Evolutionary conservation across 2,329 filamentous ascomycete genomes (phyloP).

Genomic region (Sarocladium brachiariae): DNA sequence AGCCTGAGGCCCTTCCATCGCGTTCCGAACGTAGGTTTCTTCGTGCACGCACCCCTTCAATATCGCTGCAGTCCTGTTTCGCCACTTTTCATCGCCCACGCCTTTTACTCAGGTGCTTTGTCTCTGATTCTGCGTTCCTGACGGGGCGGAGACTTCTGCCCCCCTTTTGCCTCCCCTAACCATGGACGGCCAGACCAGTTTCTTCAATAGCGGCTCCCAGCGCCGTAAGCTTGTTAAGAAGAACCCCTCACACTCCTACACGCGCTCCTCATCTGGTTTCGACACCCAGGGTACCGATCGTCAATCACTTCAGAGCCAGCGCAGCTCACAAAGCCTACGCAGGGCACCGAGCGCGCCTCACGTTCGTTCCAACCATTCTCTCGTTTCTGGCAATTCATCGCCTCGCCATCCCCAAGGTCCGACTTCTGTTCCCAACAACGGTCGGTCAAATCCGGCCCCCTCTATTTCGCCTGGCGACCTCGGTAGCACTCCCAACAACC

Average conservation of each 20-base stretch:
- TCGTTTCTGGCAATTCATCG: conserved; percentile 44
- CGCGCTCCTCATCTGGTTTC: conserved; percentile 40
- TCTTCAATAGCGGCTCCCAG: conserved; percentile 39
- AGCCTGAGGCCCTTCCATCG: not conserved
- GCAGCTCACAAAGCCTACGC: conserved; percentile 56
- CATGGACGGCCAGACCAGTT: conserved; percentile 41
- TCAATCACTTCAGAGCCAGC: conserved; percentile 53
- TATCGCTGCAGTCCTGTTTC: not conserved
- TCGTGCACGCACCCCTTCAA: conserved; percentile 7
- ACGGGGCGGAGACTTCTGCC: conserved; percentile 7
- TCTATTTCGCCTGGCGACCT: conserved; percentile 10
- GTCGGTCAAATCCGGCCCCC: conserved; percentile 3
- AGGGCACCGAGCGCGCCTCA: conserved; percentile 54
- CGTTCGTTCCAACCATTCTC: conserved; percentile 36
- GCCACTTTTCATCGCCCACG: not conserved
- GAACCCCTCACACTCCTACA: conserved; percentile 44
- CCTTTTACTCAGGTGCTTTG: conserved; percentile 1
- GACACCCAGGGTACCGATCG: conserved; percentile 44
- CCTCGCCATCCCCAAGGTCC: conserved; percentile 36
- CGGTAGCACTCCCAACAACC: conserved; percentile 11
- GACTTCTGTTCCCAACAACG: conserved; percentile 11
- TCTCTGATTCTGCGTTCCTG: conserved; percentile 8
- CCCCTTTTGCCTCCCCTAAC: conserved; percentile 21
- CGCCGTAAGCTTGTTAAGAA: conserved; percentile 60
- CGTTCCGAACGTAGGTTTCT: not conserved